Evolutionary conservation across 176 grass and related monocot genomes (phyloP).

Genomic region (Pontederia paniculata): DNA sequence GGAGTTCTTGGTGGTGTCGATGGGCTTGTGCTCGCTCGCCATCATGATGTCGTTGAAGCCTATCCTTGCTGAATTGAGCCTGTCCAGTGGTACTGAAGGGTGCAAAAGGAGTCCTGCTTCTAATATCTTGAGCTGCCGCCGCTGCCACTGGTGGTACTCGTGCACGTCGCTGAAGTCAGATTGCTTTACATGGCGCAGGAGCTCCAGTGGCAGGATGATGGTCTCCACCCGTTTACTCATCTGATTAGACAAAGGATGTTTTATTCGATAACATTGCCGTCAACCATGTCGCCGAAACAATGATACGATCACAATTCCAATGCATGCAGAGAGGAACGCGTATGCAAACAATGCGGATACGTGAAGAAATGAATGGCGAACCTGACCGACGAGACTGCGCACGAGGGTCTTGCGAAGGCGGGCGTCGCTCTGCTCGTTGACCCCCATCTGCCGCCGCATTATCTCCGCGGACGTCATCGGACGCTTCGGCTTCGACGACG

Average conservation of each 20-base stretch:
- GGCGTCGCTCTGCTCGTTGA: constrained; percentile 59
- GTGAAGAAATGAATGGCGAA: neutral
- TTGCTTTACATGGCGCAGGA: constrained; percentile 69
- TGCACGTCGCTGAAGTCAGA: constrained; percentile 48
- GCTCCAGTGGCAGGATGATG: constrained; percentile 72
- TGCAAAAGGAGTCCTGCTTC: constrained; percentile 68
- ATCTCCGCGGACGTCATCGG: constrained; percentile 84
- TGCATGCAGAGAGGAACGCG: too few species aligned
- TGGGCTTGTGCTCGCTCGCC: constrained; percentile 36
- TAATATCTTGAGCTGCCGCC: constrained; percentile 67
- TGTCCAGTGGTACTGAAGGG: constrained; percentile 49
- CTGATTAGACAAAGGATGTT: constrained; percentile 17
- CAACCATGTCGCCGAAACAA: too few species aligned
- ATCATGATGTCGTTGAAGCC: constrained; percentile 58
- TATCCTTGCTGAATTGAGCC: constrained; percentile 41
- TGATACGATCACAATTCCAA: too few species aligned
- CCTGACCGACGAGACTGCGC: constrained; percentile 64
- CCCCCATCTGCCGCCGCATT: constrained; percentile 74
- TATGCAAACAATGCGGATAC: too few species aligned
- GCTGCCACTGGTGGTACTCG: constrained; percentile 86
- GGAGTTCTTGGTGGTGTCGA: constrained; percentile 56
- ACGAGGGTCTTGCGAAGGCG: constrained; percentile 72
- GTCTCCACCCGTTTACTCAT: constrained; percentile 41
- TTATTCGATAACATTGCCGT: neutral
- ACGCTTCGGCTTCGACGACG: constrained; percentile 36